Evolutionary conservation across 2,329 filamentous ascomycete genomes (phyloP), one percentile per base, ranked within the genome.

Genomic region (Penicillium corylophilum): DNA sequence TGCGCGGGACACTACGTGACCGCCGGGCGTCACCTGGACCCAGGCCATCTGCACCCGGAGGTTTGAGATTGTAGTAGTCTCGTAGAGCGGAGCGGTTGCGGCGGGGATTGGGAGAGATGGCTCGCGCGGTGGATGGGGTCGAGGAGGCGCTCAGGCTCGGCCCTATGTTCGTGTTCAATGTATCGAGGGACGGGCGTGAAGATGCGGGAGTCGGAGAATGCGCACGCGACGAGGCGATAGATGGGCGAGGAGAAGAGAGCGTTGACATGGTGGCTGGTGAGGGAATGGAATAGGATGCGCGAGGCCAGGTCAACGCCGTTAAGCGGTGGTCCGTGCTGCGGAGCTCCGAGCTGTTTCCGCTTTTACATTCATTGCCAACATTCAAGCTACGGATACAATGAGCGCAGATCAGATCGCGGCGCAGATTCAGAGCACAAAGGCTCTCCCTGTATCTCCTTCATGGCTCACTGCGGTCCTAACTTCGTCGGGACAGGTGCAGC

Each of bases 41-140:
- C 1, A 49, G 26, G 15, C 41, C 26, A 20, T 74, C 71, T 33
- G 65, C 72, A 36, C 71, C 64, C 6, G 73, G 67, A 3, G 78
- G 70, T 59, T 85, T 87, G 44, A 97, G 81, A 68, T 94, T 94
- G 75, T 97, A 97, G 78, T 96, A 97, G 68, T 96, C 91, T 64
- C 94, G 88, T 18, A 97, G 81, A 6, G 93, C 93, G 50, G 88
- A 84, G 59, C 93, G 88, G 74, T 95, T 95, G 55, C 88, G 81
- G 50, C 82, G 79, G 18, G 65, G 64, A 35, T 66, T 61, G 41
- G 71, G 70, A 29, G 72, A 72, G 36, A 71, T 48, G 10, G 70
- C 66, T 46, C 71, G 68, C 76, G 80, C 51, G 69, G 73, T 64
- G 64, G 71, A 52, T 56, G 69, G 55, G 62, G 66, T 62, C 42